Evolutionary conservation across 495 filamentous ascomycete species (phyloP).

Genomic region (Xylaria bambusicola): DNA sequence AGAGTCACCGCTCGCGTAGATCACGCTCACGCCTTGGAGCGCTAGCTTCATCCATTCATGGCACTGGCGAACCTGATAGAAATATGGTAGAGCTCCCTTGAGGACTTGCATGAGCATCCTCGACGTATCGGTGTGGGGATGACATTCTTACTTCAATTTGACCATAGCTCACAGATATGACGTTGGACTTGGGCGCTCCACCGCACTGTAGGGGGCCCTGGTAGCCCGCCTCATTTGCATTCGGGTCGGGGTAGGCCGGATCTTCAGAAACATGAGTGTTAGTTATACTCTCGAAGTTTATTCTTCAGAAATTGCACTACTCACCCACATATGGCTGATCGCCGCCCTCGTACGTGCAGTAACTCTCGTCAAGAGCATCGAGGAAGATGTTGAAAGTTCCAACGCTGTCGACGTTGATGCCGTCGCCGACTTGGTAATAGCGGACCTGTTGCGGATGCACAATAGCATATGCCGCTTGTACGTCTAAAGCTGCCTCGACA

Average conservation of each 20-base stretch:
- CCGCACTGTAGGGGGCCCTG: conserved; percentile 45
- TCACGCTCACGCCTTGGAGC: conserved; percentile 67
- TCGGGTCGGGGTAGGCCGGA: conserved; percentile 39
- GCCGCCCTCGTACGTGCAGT: conserved; percentile 50
- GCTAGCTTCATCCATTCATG: conserved; percentile 65
- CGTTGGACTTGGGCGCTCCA: conserved; percentile 57
- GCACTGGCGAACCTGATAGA: conserved; percentile 58
- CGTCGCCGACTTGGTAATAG: conserved; percentile 57
- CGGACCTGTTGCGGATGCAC: conserved; percentile 57
- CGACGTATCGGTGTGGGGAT: background rate
- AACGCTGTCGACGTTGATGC: conserved; percentile 41
- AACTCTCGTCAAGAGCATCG: conserved; percentile 43
- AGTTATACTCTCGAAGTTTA: background rate
- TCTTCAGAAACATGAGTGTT: conserved; percentile 27
- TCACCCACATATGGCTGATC: conserved; percentile 42
- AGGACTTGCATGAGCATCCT: background rate
- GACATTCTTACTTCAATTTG: conserved; percentile 43
- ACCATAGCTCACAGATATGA: conserved; percentile 62
- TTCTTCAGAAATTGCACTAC: background rate
- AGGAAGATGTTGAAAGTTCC: conserved; percentile 54
- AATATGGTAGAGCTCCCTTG: conserved; percentile 31
- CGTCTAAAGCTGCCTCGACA: conserved; percentile 55
- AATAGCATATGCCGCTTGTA: conserved; percentile 54
- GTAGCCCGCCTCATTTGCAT: conserved; percentile 43
- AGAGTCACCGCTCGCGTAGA: conserved; percentile 72